A percentile compares a stretch with the other conserved stretches of the same genome.
Conservation (phyloP, 1,139 yeast genomes). For the Trichomonascaceae sp. region DNA sequence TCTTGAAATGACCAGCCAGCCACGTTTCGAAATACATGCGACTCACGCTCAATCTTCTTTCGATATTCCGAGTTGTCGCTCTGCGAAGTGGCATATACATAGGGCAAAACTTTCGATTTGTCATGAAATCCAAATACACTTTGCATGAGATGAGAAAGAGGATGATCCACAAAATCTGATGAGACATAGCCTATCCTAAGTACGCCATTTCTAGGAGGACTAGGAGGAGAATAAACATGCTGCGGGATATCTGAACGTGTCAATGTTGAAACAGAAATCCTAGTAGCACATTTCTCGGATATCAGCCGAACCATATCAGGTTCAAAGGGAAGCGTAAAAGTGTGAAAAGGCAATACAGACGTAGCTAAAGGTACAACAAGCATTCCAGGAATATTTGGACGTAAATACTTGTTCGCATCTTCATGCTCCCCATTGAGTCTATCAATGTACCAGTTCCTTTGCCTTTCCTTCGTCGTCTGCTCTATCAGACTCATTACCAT, state of each 20-base stretch:
- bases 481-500: conserved; percentile 27
- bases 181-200: conserved; percentile 32
- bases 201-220: conserved; percentile 24
- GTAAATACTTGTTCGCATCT: conserved; percentile 13
- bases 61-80: conserved; percentile 30
- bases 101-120: conserved; percentile 21
- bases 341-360: conserved; percentile 32
- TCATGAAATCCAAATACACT: conserved; percentile 32
- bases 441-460: conserved; percentile 31
- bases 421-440: conserved; percentile 14
- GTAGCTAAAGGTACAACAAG: conserved; percentile 30
- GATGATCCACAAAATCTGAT: conserved; percentile 33
- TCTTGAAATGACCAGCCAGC: conserved; percentile 25
- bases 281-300: conserved; percentile 28
- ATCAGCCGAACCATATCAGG: conserved; percentile 25
- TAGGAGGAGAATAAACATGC: conserved; percentile 31
- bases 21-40: conserved; percentile 28
- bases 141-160: conserved; percentile 34
- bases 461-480: conserved; percentile 22
- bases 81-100: conserved; percentile 31
- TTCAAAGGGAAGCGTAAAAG: conserved; percentile 31
- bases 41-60: conserved; percentile 25
- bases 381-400: conserved; percentile 28
- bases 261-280: conserved; percentile 26
- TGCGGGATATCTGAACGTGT: conserved; percentile 28